Evolutionary conservation across 192 early-diverging fungal species (phyloP), one percentile per base, ranked within the genome.

Genomic region (Thoreauomyces humboldtii): DNA sequence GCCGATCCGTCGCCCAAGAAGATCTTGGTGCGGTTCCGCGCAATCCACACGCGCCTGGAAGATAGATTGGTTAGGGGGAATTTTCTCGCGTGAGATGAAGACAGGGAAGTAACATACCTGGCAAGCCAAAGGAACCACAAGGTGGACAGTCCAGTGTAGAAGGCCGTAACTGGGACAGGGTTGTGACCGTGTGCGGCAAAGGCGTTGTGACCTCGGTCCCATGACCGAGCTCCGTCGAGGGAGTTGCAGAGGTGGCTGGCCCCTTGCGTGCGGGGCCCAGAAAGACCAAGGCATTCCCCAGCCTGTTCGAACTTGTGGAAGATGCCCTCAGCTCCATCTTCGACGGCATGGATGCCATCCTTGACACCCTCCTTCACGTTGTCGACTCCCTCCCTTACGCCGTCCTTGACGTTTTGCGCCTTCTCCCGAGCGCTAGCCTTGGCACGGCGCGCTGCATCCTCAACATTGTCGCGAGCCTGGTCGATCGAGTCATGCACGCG

Each of bases 1-100:
- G 42, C 34, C n/a, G 69, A 70, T 19, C 74, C 74, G 36, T 76
- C 74, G 1, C 74, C 74, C 25, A 73, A 47, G 57, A 44, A 73
- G 43, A 76, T 51, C 29, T 59, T 53, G 61, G 70, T 47, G 17
- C 58, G 44, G 54, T 73, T 73, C 41, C 74, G 54, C 29, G 65
- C 51, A 25, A 52, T 37, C 71, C 71, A 76, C 6, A 76, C 74
- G 35, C 71, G 64, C 15, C 67, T 61, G 36, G 21, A 24, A 22
- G 7, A 63, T 17, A 28, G 55, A n/a, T 17, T 14, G 17, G 62
- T 51, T 11, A 52, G 51, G 36, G 22, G 14, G 21, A 36, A 15
- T 33, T 57, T 24, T 36, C 12, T 21, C 4, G 29, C 31, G 50
- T 21, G 36, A 63, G 14, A 53, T 1, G 22, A 14, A 45, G 11